Base-by-base conservation (phyloP, 2,329 filamentous ascomycete species). In the Neocatenulostroma microsporum region DNA sequence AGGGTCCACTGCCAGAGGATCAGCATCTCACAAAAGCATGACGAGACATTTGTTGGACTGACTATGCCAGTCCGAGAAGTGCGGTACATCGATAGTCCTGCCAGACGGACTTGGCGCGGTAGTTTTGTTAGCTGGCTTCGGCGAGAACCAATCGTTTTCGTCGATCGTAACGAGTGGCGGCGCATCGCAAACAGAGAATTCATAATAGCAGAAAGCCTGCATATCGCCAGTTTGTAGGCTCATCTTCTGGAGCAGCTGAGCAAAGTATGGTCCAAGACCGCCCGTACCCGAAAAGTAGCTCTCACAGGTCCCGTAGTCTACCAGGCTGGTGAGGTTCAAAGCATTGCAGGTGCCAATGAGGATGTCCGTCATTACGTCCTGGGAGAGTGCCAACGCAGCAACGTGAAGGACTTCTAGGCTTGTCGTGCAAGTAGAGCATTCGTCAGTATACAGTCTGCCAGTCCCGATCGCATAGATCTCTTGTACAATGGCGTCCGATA, bases 41-140 rank as follows among this genome's bases (percentile, higher is more conserved):
- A 9, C 8, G n/a, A n/a, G 9, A 5, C 5, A 13, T 8, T n/a
- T 6, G 31, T 12, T 21, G 12, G 21, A 21, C 19, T 24, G 24
- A 34, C 32, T 25, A 15, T 29, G 34, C 34, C 34, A 36, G 23
- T 36, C 34, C 13, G 24, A 28, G 23, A 36, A 28, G 19, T 36
- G 34, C 12, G 29, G 34, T 5, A 36, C 34, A n/a, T 28, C 10
- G 11, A 29, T 5, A 5, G 34, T 36, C 34, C 23, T 25, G 8
- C 34, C 34, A 3, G 34, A 36, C 11, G 34, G 24, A 12, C n/a
- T 4, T 18, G 24, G 34, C 7, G 34, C 34, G 15, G 11, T 15
- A 7, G n/a, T 29, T 25, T 29, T 29, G 25, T 29, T 36, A 9
- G 25, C 34, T 13, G 34, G 34, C 25, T 36, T 36, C 9, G 34